Base-by-base conservation (phyloP, 768 basidiomycete genomes). In the Tubosaeta sp. region DNA sequence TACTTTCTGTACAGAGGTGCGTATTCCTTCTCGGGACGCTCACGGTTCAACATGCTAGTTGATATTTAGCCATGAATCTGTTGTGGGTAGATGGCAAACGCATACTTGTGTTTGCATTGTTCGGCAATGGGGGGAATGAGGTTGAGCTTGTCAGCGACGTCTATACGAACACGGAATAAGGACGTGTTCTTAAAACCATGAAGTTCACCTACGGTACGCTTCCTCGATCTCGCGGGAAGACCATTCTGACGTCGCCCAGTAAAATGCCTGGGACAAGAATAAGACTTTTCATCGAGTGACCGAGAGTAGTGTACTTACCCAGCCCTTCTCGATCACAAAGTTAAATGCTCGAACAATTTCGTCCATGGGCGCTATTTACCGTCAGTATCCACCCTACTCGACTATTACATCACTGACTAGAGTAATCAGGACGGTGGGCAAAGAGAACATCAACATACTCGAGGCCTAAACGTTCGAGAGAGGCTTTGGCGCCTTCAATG, bases 311-410 rank as follows among this genome's bases (percentile, higher is more conserved):
- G 30, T 8, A 48, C 69, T 25, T 22, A 64, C 76, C 74, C 76
- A 73, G 53, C 77, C 78, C 36, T 70, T 61, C 44, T 78, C 74
- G 54, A 82, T 78, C 34, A 80, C 63, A 42, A 69, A 72, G 67
- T 78, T 79, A 71, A 84, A 82, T 1, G 78, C 80, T 25, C 82
- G 75, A 49, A 84, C 81, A 39, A 71, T 68, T 64, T 84, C 82
- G 55, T 80, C 79, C 69, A 75, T 72, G 3, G 75, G 72, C 21
- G 69, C 73, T 71, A 40, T 36, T 13, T 4, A 4, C 0, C 13
- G 11, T 67, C 31, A 58, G 54, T 27, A 30, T 14, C 19, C 7
- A 9, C 14, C 14, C 16, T 13, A 24, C 8, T 4, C 25, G 36
- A 22, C 49, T 19, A 8, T 2, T 21, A 41, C 3, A 13, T 13